Evolutionary conservation across 2,329 filamentous ascomycete genomes (phyloP).

Genomic region (Podosphaera leucotricha): DNA sequence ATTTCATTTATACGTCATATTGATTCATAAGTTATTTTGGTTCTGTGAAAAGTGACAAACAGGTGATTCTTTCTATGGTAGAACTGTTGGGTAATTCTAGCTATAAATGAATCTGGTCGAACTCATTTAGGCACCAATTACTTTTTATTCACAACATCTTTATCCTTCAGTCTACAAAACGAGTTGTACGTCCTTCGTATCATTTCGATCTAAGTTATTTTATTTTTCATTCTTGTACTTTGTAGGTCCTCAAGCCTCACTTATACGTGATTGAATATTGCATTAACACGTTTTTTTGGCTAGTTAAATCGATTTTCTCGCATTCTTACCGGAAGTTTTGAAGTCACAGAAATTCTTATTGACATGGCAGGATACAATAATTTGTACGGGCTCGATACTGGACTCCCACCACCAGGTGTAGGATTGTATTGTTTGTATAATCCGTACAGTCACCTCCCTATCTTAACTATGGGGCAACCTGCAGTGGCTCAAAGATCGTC

Average conservation of each 20-base stretch:
- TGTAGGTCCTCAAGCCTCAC: no score
- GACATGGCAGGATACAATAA: neutral
- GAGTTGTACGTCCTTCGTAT: no score
- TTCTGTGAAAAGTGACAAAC: neutral
- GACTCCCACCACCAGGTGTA: constrained; percentile 6
- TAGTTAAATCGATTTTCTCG: no score
- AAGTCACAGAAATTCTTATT: neutral
- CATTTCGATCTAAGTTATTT: no score
- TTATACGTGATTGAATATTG: no score
- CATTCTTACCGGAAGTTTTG: neutral
- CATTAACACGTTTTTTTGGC: no score
- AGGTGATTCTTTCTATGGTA: neutral
- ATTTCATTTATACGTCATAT: neutral
- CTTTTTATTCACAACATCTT: neutral
- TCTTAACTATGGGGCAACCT: no score
- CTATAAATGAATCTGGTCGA: neutral
- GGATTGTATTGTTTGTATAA: neutral
- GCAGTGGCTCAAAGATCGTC: neutral
- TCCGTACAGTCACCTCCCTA: no score
- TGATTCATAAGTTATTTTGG: neutral
- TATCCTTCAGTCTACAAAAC: no score
- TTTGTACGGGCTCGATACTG: constrained; percentile 7
- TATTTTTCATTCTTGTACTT: no score
- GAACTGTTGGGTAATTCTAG: neutral
- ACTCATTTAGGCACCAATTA: neutral